These are phyloP conservation scores for Phytophthora syringae DNA, from an alignment of 352 stramenopile species.

Conservation along the genomic window DNA sequence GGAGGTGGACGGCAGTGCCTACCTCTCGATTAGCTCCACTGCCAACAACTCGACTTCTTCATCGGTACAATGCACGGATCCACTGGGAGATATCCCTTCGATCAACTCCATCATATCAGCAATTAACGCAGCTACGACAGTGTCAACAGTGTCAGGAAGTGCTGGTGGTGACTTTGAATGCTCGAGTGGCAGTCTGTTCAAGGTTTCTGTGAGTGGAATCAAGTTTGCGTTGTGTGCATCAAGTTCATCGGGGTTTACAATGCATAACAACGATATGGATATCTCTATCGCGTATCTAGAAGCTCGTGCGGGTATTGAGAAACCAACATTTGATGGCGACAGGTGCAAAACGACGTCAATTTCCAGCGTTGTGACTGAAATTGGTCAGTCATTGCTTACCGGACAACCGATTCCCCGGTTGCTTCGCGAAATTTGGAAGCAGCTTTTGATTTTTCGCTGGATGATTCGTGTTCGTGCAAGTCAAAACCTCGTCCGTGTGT, in stretches of 20 bases:
- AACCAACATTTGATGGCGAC: background rate
- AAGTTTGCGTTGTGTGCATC: constrained; percentile 10
- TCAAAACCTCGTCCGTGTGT: constrained; percentile 35
- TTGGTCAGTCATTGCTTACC: constrained; percentile 7
- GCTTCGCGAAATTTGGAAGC: constrained; percentile 8
- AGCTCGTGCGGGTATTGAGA: background rate
- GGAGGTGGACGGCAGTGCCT: constrained; percentile 28
- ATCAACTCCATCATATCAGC: constrained; percentile 20
- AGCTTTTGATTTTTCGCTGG: constrained; percentile 21
- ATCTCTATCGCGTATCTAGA: constrained; percentile 13
- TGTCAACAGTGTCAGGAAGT: background rate
- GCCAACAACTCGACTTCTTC: background rate
- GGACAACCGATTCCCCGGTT: background rate
- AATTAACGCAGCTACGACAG: constrained; percentile 9
- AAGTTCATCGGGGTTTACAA: constrained; percentile 7
- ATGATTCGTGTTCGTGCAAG: constrained; percentile 26
- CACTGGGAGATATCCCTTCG: constrained; percentile 5
- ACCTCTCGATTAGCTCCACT: constrained; percentile 19
- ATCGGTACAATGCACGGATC: constrained; percentile 18
- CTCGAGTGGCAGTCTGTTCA: constrained; percentile 11
- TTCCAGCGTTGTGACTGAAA: constrained; percentile 6
- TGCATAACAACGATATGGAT: constrained; percentile 13
- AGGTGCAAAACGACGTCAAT: background rate
- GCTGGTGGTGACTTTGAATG: constrained; percentile 1
- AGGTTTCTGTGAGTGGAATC: constrained; percentile 5